phyloP scores from a whole-genome alignment of 192 early-diverging fungal species.

The Coemansia sp. region DNA sequence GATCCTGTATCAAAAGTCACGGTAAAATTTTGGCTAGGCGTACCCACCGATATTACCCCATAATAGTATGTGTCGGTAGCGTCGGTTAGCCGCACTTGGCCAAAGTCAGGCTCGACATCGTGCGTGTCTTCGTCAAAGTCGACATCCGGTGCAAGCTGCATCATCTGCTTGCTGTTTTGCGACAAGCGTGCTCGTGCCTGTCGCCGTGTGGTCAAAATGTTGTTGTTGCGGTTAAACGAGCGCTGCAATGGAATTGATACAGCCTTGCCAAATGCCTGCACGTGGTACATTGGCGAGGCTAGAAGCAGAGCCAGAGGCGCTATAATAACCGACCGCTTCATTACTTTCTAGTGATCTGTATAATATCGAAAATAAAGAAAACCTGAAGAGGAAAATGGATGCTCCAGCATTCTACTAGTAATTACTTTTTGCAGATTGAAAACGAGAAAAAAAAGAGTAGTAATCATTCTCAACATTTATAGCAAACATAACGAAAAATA shows the following conservation, averaged over 20 bases:
- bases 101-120: conserved; percentile 49
- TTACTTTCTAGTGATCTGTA: neutral
- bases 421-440: too few species aligned
- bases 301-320: conserved; percentile 18
- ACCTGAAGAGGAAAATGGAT: too few species aligned
- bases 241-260: conserved; percentile 47
- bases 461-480: too few species aligned
- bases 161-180: conserved; percentile 20
- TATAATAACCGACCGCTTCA: conserved; percentile 9
- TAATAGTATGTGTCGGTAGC: conserved; percentile 57
- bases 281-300: conserved; percentile 6
- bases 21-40: conserved; percentile 63
- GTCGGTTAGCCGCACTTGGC: conserved; percentile 47
- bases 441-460: too few species aligned
- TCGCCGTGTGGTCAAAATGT: conserved; percentile 43
- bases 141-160: conserved; percentile 41
- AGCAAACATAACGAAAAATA: too few species aligned
- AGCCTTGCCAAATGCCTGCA: neutral
- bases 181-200: conserved; percentile 21
- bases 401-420: too few species aligned
- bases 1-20: conserved; percentile 74
- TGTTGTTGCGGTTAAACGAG: conserved; percentile 53
- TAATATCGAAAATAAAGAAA: too few species aligned
- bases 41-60: conserved; percentile 62
- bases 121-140: conserved; percentile 49